These are phyloP conservation scores for Jackrogersella minutella DNA, from an alignment of 495 filamentous ascomycete genomes.

Conservation along the genomic window DNA sequence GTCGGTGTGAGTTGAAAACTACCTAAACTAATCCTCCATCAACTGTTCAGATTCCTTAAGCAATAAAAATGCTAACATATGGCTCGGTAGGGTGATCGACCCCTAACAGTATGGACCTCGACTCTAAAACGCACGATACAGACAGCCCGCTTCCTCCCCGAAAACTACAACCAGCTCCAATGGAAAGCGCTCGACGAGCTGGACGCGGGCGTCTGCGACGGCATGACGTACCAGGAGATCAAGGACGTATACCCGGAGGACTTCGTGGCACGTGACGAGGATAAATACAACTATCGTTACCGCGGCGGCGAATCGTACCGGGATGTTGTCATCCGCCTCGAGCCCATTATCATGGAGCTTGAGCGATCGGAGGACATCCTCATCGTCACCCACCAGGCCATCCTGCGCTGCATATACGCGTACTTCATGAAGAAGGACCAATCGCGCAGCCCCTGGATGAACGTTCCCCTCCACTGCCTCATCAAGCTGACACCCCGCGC, in stretches of 20 bases:
- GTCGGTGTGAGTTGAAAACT: conserved; percentile 64
- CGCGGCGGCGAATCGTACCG: conserved; percentile 96
- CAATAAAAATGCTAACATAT: conserved; percentile 12
- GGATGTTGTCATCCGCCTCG: conserved; percentile 95
- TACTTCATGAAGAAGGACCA: conserved; percentile 98
- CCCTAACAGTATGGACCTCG: conserved; percentile 96
- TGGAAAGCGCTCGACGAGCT: conserved; percentile 99
- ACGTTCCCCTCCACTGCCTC: conserved; percentile 84
- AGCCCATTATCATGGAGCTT: conserved; percentile 99
- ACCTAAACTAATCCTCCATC: background rate
- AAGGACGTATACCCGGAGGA: conserved; percentile 90
- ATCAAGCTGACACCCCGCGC: conserved; percentile 95
- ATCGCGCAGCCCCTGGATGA: conserved; percentile 96
- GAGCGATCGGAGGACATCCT: conserved; percentile 96
- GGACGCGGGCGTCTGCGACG: conserved; percentile 95
- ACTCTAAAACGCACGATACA: conserved; percentile 92
- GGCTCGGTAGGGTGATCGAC: conserved; percentile 65
- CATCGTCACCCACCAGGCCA: conserved; percentile 97
- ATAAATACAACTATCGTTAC: conserved; percentile 99
- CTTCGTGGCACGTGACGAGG: conserved; percentile 91
- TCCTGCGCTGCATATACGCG: conserved; percentile 94
- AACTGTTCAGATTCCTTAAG: background rate
- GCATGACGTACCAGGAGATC: conserved; percentile 92
- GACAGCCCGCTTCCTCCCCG: conserved; percentile 80
- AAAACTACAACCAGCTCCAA: conserved; percentile 85